These are phyloP conservation scores for Epicoccum nigrum DNA, from an alignment of 2,329 filamentous ascomycete genomes.

Conservation along the genomic window DNA sequence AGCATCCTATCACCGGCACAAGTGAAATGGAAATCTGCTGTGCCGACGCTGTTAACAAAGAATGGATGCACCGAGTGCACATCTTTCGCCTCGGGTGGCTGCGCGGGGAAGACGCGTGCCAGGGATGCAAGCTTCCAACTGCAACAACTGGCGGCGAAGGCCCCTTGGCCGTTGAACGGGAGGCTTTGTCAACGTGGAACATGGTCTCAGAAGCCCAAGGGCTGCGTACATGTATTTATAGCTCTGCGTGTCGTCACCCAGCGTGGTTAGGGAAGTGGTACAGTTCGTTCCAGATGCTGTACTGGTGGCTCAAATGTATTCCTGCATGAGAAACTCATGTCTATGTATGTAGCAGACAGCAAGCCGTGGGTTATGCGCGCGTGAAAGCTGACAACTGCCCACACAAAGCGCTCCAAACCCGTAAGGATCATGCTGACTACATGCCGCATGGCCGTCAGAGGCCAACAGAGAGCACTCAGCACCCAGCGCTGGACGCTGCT, in stretches of 20 bases:
- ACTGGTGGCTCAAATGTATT: background rate
- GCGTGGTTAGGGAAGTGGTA: background rate
- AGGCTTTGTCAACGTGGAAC: constrained; percentile 16
- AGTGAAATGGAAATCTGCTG: constrained; percentile 16
- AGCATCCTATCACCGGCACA: constrained; percentile 18
- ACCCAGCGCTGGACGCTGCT: constrained; percentile 10
- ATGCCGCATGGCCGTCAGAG: constrained; percentile 7
- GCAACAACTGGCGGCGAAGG: constrained; percentile 10
- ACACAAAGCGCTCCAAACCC: background rate
- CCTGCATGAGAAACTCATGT: background rate
- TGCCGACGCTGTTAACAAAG: constrained; percentile 11
- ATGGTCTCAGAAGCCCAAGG: constrained; percentile 15
- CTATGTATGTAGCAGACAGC: background rate
- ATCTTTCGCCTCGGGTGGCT: constrained; percentile 4
- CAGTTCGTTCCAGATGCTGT: background rate
- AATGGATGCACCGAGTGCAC: constrained; percentile 3
- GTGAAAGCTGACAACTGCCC: background rate
- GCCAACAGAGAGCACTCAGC: constrained; percentile 9
- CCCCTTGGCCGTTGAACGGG: constrained; percentile 17
- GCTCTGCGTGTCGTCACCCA: constrained; percentile 12
- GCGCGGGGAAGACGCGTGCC: constrained; percentile 15
- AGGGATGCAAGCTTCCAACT: constrained; percentile 5
- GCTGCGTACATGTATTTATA: constrained; percentile 18
- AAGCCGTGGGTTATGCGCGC: background rate
- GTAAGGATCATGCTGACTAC: background rate